Conservation (phyloP, 139 green algal species). For the Gonium pectorale region DNA sequence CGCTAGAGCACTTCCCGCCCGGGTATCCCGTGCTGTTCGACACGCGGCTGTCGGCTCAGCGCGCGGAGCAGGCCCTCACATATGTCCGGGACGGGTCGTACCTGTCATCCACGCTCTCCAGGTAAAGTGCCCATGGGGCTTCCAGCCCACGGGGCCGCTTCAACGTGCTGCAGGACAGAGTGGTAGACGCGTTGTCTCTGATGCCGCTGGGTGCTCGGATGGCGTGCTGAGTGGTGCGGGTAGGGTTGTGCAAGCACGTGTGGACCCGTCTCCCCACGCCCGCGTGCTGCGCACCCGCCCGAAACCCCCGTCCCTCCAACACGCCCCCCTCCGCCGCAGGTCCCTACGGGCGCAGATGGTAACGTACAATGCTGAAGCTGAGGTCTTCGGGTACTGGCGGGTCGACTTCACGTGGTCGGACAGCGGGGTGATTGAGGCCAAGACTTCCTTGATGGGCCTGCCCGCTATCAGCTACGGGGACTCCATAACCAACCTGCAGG, state of each 20-base stretch:
- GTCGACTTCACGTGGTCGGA: constrained; percentile 35
- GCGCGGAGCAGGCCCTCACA: constrained; percentile 31
- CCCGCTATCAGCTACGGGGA: constrained; percentile 47
- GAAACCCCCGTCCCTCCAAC: too few relatives aligned
- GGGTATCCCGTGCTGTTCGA: constrained; percentile 52
- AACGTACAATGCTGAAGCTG: constrained; percentile 44
- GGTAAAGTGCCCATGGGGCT: not conserved
- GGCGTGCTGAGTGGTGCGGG: too few relatives aligned
- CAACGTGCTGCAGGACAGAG: too few relatives aligned
- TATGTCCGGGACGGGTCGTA: constrained; percentile 44
- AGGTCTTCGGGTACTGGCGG: constrained; percentile 44
- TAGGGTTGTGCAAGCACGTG: too few relatives aligned
- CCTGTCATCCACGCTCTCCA: constrained; percentile 35
- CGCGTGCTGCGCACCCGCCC: too few relatives aligned
- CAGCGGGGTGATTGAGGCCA: constrained; percentile 40
- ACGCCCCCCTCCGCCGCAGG: not conserved
- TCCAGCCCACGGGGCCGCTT: too few relatives aligned
- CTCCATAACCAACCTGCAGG: not conserved
- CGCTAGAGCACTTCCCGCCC: constrained; percentile 12
- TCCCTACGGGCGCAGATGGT: constrained; percentile 8
- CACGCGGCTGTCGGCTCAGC: constrained; percentile 21
- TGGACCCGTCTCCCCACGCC: too few relatives aligned
- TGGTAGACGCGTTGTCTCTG: too few relatives aligned
- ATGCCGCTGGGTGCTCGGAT: too few relatives aligned
- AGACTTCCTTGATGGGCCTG: not conserved